Conservation (phyloP, 1,284 basidiomycete genomes). For the Fistulina hepatica region DNA sequence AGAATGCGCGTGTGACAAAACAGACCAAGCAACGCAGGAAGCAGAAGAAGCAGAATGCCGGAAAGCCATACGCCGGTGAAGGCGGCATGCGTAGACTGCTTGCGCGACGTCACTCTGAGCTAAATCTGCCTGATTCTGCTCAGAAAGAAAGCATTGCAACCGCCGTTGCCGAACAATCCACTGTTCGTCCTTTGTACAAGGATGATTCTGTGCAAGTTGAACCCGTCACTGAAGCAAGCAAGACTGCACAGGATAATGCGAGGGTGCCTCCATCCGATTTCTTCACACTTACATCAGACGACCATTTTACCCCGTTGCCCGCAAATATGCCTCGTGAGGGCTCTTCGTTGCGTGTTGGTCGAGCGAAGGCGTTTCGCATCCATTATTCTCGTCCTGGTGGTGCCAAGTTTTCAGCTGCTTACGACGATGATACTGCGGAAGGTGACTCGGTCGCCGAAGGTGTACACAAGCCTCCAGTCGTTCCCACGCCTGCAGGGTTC, state of each 20-base stretch:
- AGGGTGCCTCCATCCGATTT: conserved; percentile 17
- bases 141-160: not conserved
- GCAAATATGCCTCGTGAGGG: conserved; percentile 18
- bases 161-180: not conserved
- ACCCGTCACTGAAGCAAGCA: conserved; percentile 3
- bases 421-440: conserved; percentile 45
- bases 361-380: conserved; percentile 45
- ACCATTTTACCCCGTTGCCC: conserved; percentile 24
- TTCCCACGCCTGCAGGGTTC: too few relatives aligned
- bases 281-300: conserved; percentile 17
- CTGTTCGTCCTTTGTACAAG: conserved; percentile 1
- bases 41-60: conserved; percentile 21
- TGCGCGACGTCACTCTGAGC: conserved; percentile 27
- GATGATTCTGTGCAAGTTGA: not conserved
- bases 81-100: conserved; percentile 67
- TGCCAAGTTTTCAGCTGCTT: conserved; percentile 56
- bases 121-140: conserved; percentile 26
- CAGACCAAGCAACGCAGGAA: conserved; percentile 21
- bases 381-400: conserved; percentile 28
- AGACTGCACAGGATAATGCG: conserved; percentile 16
- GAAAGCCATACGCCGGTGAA: conserved; percentile 62
- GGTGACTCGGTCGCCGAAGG: conserved; percentile 31
- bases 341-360: conserved; percentile 57
- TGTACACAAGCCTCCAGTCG: too few relatives aligned
- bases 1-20: conserved; percentile 22